These are phyloP conservation scores for Pleurotus citrinopileatus DNA, from an alignment of 768 basidiomycete genomes.

Conservation along the genomic window DNA sequence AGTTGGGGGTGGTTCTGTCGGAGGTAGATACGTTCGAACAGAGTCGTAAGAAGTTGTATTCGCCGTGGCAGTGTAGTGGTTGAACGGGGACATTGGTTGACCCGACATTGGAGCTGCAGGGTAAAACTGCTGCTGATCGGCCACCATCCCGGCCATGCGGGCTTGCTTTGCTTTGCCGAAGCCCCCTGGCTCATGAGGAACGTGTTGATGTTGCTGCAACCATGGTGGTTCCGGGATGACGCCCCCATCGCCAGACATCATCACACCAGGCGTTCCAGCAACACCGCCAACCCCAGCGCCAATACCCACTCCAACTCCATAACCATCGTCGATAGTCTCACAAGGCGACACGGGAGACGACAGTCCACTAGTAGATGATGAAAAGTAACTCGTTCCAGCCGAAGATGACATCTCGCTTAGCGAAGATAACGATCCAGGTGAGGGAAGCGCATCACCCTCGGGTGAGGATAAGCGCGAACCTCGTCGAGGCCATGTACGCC, in stretches of 20 bases:
- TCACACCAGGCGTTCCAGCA: neutral
- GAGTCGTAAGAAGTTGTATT: neutral
- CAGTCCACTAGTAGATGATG: conserved; percentile 15
- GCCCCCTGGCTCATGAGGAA: neutral
- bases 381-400: conserved; percentile 8
- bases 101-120: neutral
- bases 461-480: conserved; percentile 35
- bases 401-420: conserved; percentile 7
- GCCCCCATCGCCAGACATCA: conserved; percentile 2
- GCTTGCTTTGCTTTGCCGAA: conserved; percentile 1
- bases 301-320: neutral
- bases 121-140: conserved; percentile 4
- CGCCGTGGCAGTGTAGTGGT: neutral
- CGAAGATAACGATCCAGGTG: conserved; percentile 14
- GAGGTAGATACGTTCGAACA: neutral
- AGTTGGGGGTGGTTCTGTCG: neutral
- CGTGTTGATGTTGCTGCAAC: conserved; percentile 5
- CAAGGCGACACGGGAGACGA: conserved; percentile 21
- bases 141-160: neutral
- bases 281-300: neutral
- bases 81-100: neutral
- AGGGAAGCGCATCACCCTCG: conserved; percentile 26
- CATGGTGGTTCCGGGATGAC: conserved; percentile 6
- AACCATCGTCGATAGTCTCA: conserved; percentile 7
- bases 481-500: conserved; percentile 24